phyloP scores from a whole-genome alignment of 2,329 filamentous ascomycete species.

The Aspergillus sp. region DNA sequence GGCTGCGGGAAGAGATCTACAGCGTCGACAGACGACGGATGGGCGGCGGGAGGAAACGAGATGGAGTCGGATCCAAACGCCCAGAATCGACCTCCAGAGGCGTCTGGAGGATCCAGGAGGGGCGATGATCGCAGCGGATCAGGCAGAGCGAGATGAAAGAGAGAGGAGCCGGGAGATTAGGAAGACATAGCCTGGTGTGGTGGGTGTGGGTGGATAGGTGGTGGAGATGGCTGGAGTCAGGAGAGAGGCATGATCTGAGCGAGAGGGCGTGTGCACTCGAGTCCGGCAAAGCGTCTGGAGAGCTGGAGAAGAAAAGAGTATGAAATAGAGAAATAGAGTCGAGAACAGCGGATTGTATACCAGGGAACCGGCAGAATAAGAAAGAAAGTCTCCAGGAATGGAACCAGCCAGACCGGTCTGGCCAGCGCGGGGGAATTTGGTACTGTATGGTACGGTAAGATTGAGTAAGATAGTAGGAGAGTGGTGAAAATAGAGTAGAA shows the following conservation, averaged over 20 bases:
- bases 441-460: not conserved
- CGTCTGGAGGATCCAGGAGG: constrained; percentile 50
- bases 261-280: too few relatives aligned
- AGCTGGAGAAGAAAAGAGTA: constrained; percentile 2
- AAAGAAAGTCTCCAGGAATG: constrained; percentile 9
- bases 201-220: not conserved
- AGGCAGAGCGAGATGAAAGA: not conserved
- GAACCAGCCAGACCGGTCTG: constrained; percentile 19
- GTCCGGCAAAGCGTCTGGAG: too few relatives aligned
- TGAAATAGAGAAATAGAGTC: constrained; percentile 2
- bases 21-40: constrained; percentile 37
- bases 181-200: not conserved
- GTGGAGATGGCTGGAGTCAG: not conserved
- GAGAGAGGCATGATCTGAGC: not conserved
- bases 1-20: constrained; percentile 40
- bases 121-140: constrained; percentile 41
- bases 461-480: too few relatives aligned
- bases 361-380: not conserved
- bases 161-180: not conserved
- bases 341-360: not conserved
- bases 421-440: constrained; percentile 19
- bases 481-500: too few relatives aligned
- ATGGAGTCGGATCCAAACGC: constrained; percentile 36
- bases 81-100: constrained; percentile 50
- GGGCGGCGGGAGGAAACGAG: constrained; percentile 32